Evolutionary conservation across 2,329 filamentous ascomycete genomes (phyloP).

Genomic region (Ambrosiella beaveri): DNA sequence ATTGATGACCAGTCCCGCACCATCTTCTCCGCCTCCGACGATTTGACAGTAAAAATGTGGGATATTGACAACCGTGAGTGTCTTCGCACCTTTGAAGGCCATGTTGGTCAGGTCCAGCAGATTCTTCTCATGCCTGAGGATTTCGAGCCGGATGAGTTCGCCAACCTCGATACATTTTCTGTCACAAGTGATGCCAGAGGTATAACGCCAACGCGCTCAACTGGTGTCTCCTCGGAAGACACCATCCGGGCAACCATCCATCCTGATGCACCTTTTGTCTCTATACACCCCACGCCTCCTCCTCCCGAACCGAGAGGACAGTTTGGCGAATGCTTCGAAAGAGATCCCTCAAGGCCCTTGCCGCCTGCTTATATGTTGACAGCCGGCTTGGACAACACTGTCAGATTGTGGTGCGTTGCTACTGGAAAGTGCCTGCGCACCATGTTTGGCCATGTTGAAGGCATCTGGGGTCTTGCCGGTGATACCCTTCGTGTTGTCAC

Average conservation of each 20-base stretch:
- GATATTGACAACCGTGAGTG: constrained; percentile 71
- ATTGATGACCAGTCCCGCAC: constrained; percentile 70
- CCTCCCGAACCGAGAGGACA: constrained; percentile 31
- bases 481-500: constrained; percentile 79
- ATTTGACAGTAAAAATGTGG: constrained; percentile 82
- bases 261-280: background rate
- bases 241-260: constrained; percentile 11
- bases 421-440: constrained; percentile 71
- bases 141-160: constrained; percentile 66
- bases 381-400: constrained; percentile 75
- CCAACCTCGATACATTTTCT: constrained; percentile 37
- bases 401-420: constrained; percentile 79
- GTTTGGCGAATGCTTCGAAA: constrained; percentile 46
- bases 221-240: background rate
- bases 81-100: constrained; percentile 64
- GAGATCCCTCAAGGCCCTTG: constrained; percentile 43
- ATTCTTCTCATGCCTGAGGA: constrained; percentile 69
- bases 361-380: constrained; percentile 88
- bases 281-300: constrained; percentile 15
- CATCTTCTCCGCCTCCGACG: constrained; percentile 83
- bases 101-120: constrained; percentile 91
- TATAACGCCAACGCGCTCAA: constrained; percentile 6
- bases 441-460: constrained; percentile 93
- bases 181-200: constrained; percentile 30
- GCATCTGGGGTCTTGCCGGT: constrained; percentile 81